Conservation (phyloP, 306 rosid species). For the Heteromeles arbutifolia region DNA sequence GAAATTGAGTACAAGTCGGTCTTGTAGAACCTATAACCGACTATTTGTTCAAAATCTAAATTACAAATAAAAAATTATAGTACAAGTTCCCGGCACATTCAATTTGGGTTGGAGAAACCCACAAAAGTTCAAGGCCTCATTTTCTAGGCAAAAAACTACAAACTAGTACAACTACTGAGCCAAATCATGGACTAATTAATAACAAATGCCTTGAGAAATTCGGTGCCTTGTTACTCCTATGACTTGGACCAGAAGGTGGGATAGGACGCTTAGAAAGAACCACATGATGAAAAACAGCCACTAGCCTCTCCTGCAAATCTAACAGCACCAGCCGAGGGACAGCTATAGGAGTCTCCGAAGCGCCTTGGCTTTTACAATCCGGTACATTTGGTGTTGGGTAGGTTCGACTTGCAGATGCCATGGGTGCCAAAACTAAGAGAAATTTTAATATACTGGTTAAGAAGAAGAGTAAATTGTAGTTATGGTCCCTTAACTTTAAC, state of each 20-base stretch:
- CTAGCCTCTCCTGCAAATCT: background rate
- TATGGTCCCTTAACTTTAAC: too few relatives aligned
- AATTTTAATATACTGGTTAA: background rate
- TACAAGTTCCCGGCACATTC: too few relatives aligned
- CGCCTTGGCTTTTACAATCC: background rate
- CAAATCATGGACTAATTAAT: background rate
- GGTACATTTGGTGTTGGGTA: background rate
- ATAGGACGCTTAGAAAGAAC: background rate
- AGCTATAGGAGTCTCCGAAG: background rate
- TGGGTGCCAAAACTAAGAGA: background rate
- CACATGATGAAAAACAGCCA: background rate
- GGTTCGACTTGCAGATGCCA: background rate
- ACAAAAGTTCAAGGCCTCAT: too few relatives aligned
- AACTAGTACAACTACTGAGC: too few relatives aligned
- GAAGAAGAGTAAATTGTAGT: too few relatives aligned
- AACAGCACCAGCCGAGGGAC: background rate
- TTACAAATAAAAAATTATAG: background rate
- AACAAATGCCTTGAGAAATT: background rate
- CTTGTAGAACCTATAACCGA: background rate
- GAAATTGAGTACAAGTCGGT: too few relatives aligned
- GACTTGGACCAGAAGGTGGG: slow-evolving; percentile 18
- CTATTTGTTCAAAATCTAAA: background rate
- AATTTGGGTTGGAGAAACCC: too few relatives aligned
- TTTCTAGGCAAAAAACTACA: background rate
- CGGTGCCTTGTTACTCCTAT: background rate